Conservation (phyloP, 257 asterid species). For the Scutellaria galericulata region DNA sequence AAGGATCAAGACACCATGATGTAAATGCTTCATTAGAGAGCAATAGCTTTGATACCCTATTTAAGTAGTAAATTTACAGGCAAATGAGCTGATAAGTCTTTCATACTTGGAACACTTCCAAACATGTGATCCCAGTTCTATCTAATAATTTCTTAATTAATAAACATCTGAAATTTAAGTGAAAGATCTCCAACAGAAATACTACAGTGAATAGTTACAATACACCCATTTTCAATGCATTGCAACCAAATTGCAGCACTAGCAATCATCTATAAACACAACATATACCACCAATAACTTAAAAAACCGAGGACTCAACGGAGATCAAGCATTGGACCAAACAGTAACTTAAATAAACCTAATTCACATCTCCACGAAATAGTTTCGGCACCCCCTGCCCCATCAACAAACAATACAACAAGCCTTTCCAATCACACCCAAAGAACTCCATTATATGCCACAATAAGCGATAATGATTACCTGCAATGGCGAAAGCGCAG, state of each 20-base stretch:
- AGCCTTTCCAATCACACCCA: slow-evolving; percentile 24
- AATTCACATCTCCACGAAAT: slow-evolving; percentile 29
- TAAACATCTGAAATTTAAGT: neutral
- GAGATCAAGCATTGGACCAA: neutral
- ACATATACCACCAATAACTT: slow-evolving; percentile 7
- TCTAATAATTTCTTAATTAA: neutral
- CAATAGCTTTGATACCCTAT: neutral
- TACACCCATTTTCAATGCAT: slow-evolving; percentile 6
- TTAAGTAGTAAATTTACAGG: neutral
- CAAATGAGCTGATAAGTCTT: slow-evolving; percentile 5
- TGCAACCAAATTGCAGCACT: slow-evolving; percentile 22
- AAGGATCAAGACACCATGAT: neutral
- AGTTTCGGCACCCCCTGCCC: neutral
- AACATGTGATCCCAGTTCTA: slow-evolving; percentile 14
- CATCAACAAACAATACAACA: slow-evolving; percentile 19
- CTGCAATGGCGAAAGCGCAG: slow-evolving; percentile 85
- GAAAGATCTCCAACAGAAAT: slow-evolving; percentile 10
- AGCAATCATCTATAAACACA: neutral
- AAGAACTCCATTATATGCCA: neutral
- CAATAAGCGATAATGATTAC: slow-evolving; percentile 36
- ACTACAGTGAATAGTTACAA: neutral
- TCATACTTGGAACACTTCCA: slow-evolving; percentile 8
- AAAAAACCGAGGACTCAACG: neutral
- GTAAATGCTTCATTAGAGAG: slow-evolving; percentile 11
- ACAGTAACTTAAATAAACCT: neutral